phyloP scores from a whole-genome alignment of 1,284 basidiomycete species.

The Melampsora larici-populina region DNA sequence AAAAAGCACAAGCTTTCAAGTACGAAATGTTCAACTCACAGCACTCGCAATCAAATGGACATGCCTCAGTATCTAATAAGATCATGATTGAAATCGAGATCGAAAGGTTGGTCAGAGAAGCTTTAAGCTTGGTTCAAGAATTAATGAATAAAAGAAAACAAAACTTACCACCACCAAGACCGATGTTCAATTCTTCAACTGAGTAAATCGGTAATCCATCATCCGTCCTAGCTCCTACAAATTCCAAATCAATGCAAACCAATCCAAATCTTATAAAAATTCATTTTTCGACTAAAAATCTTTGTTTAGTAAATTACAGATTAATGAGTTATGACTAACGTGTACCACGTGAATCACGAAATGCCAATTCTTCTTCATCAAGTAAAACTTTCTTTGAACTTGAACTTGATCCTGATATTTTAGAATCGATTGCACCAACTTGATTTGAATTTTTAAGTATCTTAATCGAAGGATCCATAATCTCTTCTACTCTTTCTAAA shows the following conservation, averaged over 20 bases:
- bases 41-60: conserved; percentile 12
- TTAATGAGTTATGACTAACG: not conserved
- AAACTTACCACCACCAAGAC: not conserved
- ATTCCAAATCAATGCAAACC: not conserved
- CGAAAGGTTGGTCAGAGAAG: not conserved
- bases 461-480: no score
- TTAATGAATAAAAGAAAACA: not conserved
- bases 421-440: no score
- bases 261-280: no score
- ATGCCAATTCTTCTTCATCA: conserved; percentile 1
- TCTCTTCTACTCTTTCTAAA: no score
- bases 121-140: not conserved
- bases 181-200: not conserved
- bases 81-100: no score
- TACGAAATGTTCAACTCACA: not conserved
- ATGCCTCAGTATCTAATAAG: not conserved
- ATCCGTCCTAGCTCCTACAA: not conserved
- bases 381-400: no score
- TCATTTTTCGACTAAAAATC: no score
- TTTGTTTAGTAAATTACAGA: no score
- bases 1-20: no score
- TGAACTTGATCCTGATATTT: no score
- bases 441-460: no score
- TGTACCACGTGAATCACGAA: not conserved
- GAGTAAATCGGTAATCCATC: conserved; percentile 9